phyloP scores from a whole-genome alignment of 2,329 filamentous ascomycete species.

The Tolypocladium pustulatum region DNA sequence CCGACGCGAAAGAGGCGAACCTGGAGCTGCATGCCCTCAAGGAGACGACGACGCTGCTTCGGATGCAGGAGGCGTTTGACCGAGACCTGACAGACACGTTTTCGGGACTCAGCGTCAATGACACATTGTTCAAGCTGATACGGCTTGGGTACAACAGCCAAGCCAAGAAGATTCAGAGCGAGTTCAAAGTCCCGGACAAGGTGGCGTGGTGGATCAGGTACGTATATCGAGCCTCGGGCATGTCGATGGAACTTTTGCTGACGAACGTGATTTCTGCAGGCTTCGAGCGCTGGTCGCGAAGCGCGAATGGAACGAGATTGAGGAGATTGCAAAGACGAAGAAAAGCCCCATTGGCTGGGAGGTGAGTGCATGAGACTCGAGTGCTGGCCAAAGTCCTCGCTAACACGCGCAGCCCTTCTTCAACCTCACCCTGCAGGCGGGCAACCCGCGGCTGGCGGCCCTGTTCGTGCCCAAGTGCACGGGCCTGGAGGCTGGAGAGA shows the following conservation, averaged over 20 bases:
- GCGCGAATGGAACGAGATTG: slow-evolving; percentile 84
- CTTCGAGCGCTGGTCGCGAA: slow-evolving; percentile 82
- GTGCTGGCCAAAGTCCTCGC: neutral
- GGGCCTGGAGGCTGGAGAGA: slow-evolving; percentile 53
- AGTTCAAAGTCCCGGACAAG: slow-evolving; percentile 90
- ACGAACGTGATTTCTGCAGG: slow-evolving; percentile 26
- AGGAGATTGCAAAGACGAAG: slow-evolving; percentile 67
- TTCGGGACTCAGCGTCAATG: slow-evolving; percentile 75
- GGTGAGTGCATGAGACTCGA: no score
- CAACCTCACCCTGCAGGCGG: slow-evolving; percentile 77
- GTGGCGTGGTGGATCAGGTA: slow-evolving; percentile 75
- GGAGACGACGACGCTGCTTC: slow-evolving; percentile 69
- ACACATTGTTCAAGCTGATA: slow-evolving; percentile 85
- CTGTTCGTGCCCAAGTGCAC: slow-evolving; percentile 84
- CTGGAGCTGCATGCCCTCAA: slow-evolving; percentile 67
- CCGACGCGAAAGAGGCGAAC: slow-evolving; percentile 69
- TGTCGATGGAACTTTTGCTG: neutral
- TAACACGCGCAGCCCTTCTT: slow-evolving; percentile 62
- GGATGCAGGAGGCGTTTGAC: slow-evolving; percentile 80
- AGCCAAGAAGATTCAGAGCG: slow-evolving; percentile 76
- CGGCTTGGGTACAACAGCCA: slow-evolving; percentile 71
- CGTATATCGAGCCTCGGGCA: slow-evolving; percentile 10
- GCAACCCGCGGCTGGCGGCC: slow-evolving; percentile 77
- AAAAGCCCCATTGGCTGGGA: slow-evolving; percentile 97
- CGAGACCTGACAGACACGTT: slow-evolving; percentile 71